These are phyloP conservation scores for Remersonia thermophila DNA, from an alignment of 2,329 filamentous ascomycete genomes.

Conservation along the genomic window DNA sequence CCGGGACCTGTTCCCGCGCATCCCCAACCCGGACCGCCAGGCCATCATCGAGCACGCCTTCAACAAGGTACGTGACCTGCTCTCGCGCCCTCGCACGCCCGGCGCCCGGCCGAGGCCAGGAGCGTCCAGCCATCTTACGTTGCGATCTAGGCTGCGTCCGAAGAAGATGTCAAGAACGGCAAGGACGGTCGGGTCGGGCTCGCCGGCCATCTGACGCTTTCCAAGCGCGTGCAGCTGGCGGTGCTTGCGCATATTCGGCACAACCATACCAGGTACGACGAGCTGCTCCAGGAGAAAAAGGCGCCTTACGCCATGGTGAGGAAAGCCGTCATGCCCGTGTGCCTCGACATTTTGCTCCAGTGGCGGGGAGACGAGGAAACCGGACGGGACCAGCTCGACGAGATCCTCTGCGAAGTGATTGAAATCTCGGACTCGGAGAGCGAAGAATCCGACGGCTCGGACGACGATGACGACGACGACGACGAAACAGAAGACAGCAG, in stretches of 20 bases:
- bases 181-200: constrained; percentile 48
- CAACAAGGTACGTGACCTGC: constrained; percentile 37
- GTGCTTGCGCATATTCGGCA: constrained; percentile 56
- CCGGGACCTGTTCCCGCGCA: constrained; percentile 51
- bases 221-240: constrained; percentile 51
- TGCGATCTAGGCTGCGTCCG: too few relatives aligned
- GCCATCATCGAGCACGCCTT: constrained; percentile 52
- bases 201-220: constrained; percentile 41
- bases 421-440: constrained; percentile 51
- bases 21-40: constrained; percentile 51
- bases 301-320: constrained; percentile 47
- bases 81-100: constrained; percentile 1
- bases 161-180: too few relatives aligned
- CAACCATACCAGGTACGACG: constrained; percentile 53
- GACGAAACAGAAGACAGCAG: constrained; percentile 19
- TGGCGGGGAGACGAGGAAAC: constrained; percentile 61
- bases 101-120: too few relatives aligned
- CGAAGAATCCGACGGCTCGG: constrained; percentile 23
- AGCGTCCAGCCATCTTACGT: too few relatives aligned
- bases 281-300: constrained; percentile 37
- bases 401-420: constrained; percentile 54
- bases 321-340: constrained; percentile 47
- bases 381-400: constrained; percentile 53
- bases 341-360: constrained; percentile 54
- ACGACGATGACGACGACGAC: constrained; percentile 23